Evolutionary conservation across 2,329 filamentous ascomycete genomes (phyloP).

Genomic region (Fusarium clavum): DNA sequence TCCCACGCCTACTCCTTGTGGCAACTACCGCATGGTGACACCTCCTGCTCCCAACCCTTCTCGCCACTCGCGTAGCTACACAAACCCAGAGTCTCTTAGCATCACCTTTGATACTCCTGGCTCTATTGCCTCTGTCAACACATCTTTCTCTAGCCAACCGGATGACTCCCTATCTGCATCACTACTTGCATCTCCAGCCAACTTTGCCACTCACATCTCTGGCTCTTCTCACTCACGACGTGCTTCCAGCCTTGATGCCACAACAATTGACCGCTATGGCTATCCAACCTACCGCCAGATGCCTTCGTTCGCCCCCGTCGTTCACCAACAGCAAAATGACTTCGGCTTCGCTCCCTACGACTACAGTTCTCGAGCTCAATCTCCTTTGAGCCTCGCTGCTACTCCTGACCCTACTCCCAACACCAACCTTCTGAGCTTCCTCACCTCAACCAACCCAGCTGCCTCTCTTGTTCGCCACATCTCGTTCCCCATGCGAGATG

Average conservation of each 20-base stretch:
- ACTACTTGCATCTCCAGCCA: slow-evolving; percentile 75
- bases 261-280: slow-evolving; percentile 75
- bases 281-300: slow-evolving; percentile 88
- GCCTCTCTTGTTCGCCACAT: slow-evolving; percentile 84
- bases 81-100: slow-evolving; percentile 68
- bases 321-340: slow-evolving; percentile 44
- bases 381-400: slow-evolving; percentile 56
- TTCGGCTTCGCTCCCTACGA: slow-evolving; percentile 58
- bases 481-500: slow-evolving; percentile 74
- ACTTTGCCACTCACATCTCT: slow-evolving; percentile 59
- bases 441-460: slow-evolving; percentile 83
- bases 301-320: slow-evolving; percentile 57
- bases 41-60: slow-evolving; percentile 49
- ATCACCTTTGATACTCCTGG: slow-evolving; percentile 49
- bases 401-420: slow-evolving; percentile 62
- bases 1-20: slow-evolving; percentile 65
- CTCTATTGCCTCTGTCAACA: slow-evolving; percentile 48
- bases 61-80: slow-evolving; percentile 68
- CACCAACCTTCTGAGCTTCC: slow-evolving; percentile 81
- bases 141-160: slow-evolving; percentile 55
- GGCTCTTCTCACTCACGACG: slow-evolving; percentile 59
- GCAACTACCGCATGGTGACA: slow-evolving; percentile 52
- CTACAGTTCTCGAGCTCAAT: slow-evolving; percentile 60
- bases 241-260: slow-evolving; percentile 75
- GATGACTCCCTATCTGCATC: slow-evolving; percentile 53